phyloP scores from a whole-genome alignment of 2,329 filamentous ascomycete species.

The Fusarium sp. region DNA sequence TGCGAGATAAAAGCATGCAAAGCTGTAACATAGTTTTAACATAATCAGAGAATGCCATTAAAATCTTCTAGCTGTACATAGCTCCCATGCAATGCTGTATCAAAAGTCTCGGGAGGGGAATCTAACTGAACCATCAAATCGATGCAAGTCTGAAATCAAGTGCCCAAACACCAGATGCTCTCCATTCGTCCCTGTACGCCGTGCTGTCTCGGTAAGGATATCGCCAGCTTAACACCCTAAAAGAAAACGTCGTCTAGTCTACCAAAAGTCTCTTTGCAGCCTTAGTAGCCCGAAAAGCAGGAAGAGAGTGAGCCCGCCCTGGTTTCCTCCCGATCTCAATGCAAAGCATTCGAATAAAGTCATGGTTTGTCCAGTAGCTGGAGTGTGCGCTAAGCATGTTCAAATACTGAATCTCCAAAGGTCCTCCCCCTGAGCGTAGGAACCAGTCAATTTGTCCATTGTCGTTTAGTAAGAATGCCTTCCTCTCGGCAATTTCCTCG shows the following conservation, averaged over 20 bases:
- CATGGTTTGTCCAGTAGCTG: conserved; percentile 90
- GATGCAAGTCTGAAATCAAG: neutral
- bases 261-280: conserved; percentile 57
- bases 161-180: conserved; percentile 11
- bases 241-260: conserved; percentile 25
- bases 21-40: conserved; percentile 29
- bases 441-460: conserved; percentile 97
- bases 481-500: conserved; percentile 92
- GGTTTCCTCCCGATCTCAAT: conserved; percentile 85
- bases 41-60: conserved; percentile 16
- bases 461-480: conserved; percentile 90
- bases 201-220: conserved; percentile 11
- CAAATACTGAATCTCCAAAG: conserved; percentile 94
- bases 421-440: conserved; percentile 85
- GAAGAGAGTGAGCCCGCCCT: conserved; percentile 73
- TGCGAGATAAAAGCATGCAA: conserved; percentile 10
- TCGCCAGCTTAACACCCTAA: neutral
- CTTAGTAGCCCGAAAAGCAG: conserved; percentile 73
- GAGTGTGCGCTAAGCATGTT: conserved; percentile 98
- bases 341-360: conserved; percentile 92
- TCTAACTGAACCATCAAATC: conserved; percentile 12
- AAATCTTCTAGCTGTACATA: neutral
- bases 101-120: neutral
- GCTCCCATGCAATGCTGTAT: conserved; percentile 5
- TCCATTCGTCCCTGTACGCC: conserved; percentile 7